Percentiles rank a stretch among this genome's conserved stretches.
Conservation (phyloP, 768 basidiomycete species). For the Pulveroboletus frians region DNA sequence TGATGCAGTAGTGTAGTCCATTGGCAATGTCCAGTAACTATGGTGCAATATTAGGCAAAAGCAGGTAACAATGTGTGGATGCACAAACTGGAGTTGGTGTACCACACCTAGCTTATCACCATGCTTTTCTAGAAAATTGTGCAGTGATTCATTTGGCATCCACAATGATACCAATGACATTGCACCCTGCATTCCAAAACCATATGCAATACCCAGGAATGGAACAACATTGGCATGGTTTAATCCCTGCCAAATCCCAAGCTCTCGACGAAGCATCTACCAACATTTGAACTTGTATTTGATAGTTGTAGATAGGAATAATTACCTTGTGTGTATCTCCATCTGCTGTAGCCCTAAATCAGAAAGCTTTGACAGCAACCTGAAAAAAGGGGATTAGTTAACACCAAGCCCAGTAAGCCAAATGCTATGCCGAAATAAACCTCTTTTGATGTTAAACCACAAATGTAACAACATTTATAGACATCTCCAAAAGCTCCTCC, state of each 20-base stretch:
- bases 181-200: constrained; percentile 20
- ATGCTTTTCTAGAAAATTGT: constrained; percentile 9
- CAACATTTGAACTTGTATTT: accelerated
- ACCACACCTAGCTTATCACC: background rate
- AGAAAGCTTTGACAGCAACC: constrained; percentile 24
- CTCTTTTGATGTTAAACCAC: background rate
- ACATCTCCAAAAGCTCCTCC: constrained; percentile 17
- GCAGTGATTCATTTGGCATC: constrained; percentile 26
- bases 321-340: background rate
- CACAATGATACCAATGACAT: constrained; percentile 30
- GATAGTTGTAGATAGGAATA: background rate
- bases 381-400: background rate
- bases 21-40: constrained; percentile 13
- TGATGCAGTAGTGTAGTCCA: constrained; percentile 13
- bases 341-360: constrained; percentile 4
- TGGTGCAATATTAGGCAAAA: constrained; percentile 15
- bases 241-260: constrained; percentile 27
- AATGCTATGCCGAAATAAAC: background rate
- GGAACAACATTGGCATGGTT: constrained; percentile 25
- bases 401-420: background rate
- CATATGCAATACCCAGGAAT: constrained; percentile 11
- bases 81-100: constrained; percentile 14
- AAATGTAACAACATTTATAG: constrained; percentile 5
- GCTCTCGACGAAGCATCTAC: constrained; percentile 25
- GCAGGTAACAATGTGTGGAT: constrained; percentile 4